Evolutionary conservation across 257 asterid genomes (phyloP).

Genomic region (Solanum rostratum): DNA sequence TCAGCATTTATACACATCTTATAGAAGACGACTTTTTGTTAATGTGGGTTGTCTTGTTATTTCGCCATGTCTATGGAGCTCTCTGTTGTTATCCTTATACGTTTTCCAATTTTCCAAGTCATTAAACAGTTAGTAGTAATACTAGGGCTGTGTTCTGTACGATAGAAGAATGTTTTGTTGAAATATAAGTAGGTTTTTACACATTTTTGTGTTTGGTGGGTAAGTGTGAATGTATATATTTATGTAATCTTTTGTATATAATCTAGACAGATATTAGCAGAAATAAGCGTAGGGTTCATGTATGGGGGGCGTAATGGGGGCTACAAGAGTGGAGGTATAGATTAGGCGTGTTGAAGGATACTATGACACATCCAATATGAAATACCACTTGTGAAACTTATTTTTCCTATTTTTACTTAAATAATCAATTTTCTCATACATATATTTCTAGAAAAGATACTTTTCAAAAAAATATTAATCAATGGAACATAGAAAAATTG

Average conservation of each 20-base stretch:
- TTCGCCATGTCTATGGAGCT: neutral
- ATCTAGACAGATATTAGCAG: neutral
- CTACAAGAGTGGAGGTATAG: neutral
- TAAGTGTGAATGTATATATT: too few species aligned
- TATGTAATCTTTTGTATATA: neutral
- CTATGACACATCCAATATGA: neutral
- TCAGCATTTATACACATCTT: neutral
- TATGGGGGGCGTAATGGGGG: neutral
- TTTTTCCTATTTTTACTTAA: neutral
- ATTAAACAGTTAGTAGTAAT: neutral
- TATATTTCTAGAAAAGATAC: neutral
- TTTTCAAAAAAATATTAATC: neutral
- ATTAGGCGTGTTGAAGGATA: neutral
- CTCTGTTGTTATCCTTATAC: neutral
- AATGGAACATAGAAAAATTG: neutral
- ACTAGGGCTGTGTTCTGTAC: neutral
- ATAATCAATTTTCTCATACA: neutral
- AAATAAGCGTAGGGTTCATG: too few species aligned
- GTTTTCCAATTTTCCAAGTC: neutral
- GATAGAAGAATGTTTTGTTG: neutral
- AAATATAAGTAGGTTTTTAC: neutral
- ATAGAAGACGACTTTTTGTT: neutral
- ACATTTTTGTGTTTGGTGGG: neutral
- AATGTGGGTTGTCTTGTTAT: neutral
- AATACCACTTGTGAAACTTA: neutral